These are phyloP conservation scores for Phytophthora cryptogea DNA, from an alignment of 352 stramenopile genomes.

Conservation along the genomic window DNA sequence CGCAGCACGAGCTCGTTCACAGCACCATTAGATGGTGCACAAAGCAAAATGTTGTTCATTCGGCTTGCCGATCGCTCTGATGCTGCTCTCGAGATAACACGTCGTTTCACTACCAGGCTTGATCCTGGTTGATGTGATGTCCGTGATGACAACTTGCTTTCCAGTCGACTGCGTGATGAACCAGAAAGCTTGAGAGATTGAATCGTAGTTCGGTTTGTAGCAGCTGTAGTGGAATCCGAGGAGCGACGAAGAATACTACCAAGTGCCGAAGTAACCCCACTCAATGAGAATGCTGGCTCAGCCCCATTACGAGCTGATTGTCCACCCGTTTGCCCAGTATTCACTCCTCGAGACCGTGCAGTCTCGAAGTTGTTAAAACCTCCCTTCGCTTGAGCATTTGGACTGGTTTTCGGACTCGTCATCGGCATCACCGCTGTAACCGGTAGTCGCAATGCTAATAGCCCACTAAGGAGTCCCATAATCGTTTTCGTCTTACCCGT, in stretches of 20 bases:
- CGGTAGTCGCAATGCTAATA: slow-evolving; percentile 67
- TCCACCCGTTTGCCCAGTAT: slow-evolving; percentile 7
- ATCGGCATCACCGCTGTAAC: slow-evolving; percentile 48
- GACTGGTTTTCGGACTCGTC: slow-evolving; percentile 20
- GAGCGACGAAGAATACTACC: slow-evolving; percentile 69
- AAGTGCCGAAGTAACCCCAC: slow-evolving; percentile 45
- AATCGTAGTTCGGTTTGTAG: slow-evolving; percentile 56
- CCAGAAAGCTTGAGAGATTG: slow-evolving; percentile 67
- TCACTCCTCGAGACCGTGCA: slow-evolving; percentile 37
- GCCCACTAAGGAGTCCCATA: slow-evolving; percentile 79
- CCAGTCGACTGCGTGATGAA: slow-evolving; percentile 61
- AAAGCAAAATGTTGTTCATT: slow-evolving; percentile 80
- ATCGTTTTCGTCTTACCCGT: slow-evolving; percentile 96
- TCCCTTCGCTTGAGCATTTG: slow-evolving; percentile 22
- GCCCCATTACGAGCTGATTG: slow-evolving; percentile 11
- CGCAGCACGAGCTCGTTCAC: slow-evolving; percentile 91
- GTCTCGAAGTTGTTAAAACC: slow-evolving; percentile 63
- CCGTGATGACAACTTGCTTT: slow-evolving; percentile 62
- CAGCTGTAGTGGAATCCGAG: slow-evolving; percentile 18
- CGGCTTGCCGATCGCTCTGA: slow-evolving; percentile 30
- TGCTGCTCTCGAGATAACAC: slow-evolving; percentile 49
- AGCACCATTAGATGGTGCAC: slow-evolving; percentile 90
- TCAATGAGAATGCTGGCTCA: slow-evolving; percentile 60
- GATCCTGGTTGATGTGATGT: slow-evolving; percentile 19
- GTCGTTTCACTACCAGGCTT: slow-evolving; percentile 50